Evolutionary conservation across 169 alveolate genomes (phyloP).

Genomic region (Plasmodium inui): DNA sequence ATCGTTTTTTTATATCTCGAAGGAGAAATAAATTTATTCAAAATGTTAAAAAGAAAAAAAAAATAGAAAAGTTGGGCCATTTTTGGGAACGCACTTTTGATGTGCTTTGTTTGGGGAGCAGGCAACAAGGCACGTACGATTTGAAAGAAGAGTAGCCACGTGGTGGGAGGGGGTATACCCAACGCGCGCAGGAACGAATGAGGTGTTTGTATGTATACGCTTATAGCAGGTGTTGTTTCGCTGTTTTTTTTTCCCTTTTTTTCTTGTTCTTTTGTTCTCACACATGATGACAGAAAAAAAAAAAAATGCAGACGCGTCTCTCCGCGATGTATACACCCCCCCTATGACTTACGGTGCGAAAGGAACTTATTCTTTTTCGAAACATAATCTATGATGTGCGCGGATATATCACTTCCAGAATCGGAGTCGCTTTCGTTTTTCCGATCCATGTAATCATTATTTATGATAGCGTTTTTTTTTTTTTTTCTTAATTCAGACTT

Average conservation of each 20-base stretch:
- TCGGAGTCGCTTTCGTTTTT: slow-evolving; percentile 48
- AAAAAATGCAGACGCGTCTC: neutral
- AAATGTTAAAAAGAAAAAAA: neutral
- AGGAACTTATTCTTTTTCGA: slow-evolving; percentile 33
- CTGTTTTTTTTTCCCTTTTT: neutral
- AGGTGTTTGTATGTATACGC: neutral
- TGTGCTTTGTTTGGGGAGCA: neutral
- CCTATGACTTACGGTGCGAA: neutral
- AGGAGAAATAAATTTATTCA: neutral
- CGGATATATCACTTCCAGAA: slow-evolving; percentile 58
- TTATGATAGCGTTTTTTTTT: slow-evolving; percentile 13
- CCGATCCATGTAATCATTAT: slow-evolving; percentile 22
- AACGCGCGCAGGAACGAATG: neutral
- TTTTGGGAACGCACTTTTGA: neutral
- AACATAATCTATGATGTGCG: slow-evolving; percentile 50
- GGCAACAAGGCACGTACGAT: neutral
- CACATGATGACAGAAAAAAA: neutral
- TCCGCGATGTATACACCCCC: neutral
- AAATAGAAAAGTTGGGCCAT: neutral
- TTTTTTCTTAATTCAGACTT: slow-evolving; percentile 58
- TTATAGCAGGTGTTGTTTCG: neutral
- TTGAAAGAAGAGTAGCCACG: neutral
- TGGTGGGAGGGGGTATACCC: neutral
- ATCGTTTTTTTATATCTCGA: neutral
- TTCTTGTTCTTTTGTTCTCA: neutral